Conservation (phyloP, 805 yeast genomes). For the Peterozyma toletana region DNA sequence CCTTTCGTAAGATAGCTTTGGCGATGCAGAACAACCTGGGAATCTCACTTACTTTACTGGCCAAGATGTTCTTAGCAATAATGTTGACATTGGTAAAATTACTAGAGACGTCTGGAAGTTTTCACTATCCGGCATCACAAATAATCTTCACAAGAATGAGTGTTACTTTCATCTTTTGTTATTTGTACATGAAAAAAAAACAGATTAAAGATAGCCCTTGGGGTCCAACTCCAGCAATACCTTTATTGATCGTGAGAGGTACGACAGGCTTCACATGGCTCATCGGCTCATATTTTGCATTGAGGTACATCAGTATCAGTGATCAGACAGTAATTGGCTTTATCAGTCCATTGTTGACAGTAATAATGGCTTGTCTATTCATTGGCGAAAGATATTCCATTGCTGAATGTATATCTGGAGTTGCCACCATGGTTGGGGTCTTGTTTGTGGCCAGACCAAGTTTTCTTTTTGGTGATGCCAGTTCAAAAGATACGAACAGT, state of each 20-base stretch:
- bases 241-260: slow-evolving; percentile 27
- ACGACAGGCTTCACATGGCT: slow-evolving; percentile 33
- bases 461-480: slow-evolving; percentile 22
- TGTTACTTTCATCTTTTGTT: slow-evolving; percentile 31
- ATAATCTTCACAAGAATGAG: slow-evolving; percentile 34
- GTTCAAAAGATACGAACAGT: slow-evolving; percentile 16
- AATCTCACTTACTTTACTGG: too few species aligned
- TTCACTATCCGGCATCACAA: slow-evolving; percentile 28
- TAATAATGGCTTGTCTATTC: slow-evolving; percentile 31
- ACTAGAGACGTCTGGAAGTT: slow-evolving; percentile 27
- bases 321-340: slow-evolving; percentile 40
- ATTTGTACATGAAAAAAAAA: slow-evolving; percentile 23
- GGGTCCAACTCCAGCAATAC: slow-evolving; percentile 27
- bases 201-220: slow-evolving; percentile 33
- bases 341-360: slow-evolving; percentile 36
- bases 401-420: slow-evolving; percentile 29
- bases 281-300: slow-evolving; percentile 33
- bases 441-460: slow-evolving; percentile 35
- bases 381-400: slow-evolving; percentile 31
- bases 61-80: slow-evolving; percentile 31
- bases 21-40: too few species aligned
- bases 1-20: too few species aligned
- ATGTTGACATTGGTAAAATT: slow-evolving; percentile 37
- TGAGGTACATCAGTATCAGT: slow-evolving; percentile 35
- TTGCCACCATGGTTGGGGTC: slow-evolving; percentile 32